Base-by-base conservation (phyloP, 108 stramenopile species). In the Schizochytrium sp. region DNA sequence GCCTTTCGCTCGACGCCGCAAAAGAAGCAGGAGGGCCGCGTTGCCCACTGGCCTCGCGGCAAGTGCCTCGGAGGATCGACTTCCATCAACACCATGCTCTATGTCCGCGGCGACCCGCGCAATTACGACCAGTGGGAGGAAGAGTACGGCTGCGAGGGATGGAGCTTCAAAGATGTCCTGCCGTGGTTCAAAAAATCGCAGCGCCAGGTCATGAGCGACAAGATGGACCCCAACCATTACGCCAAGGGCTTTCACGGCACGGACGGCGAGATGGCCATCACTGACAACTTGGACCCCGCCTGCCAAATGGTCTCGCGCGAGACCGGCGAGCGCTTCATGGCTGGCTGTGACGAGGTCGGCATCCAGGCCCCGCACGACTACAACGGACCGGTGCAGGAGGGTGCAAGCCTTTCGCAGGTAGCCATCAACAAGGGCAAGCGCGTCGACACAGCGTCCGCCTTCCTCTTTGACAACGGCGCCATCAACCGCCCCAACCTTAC, bases 41-140 rank as follows among this genome's bases (percentile, higher is more conserved):
- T 47, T 51, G 53, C 92, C 18, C 72, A 57, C 60, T 89, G 53
- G 59, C 94, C 93, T 25, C 92, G 94, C 28, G 94, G 94, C 58
- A 92, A 90, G 29, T 88, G 43, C 16, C 89, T 94, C 28, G 93
- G 93, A 19, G 93, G 93, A 43, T 90, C 87, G 5, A 69, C 87
- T 48, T 91, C 89, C 29, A 94, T 93, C 69, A 94, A 94, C 60
- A 90, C 57, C 47, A 87, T 89, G 90, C 89, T 92, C 51, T 91
- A 88, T 57, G 88, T 92, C 34, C 88, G 92, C 5, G 93, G 93
- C 63, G 91, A 92, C 44, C 87, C 92, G 23, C 47, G 58, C 53
- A 91, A 94, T 60, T 94, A 91, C 88, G 92, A 94, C 69, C 57
- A 53, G 34, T 93, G 93, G 93, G 92, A 89, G 58, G 29, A 58